phyloP scores from a whole-genome alignment of 257 asterid genomes.

The Vinca minor region DNA sequence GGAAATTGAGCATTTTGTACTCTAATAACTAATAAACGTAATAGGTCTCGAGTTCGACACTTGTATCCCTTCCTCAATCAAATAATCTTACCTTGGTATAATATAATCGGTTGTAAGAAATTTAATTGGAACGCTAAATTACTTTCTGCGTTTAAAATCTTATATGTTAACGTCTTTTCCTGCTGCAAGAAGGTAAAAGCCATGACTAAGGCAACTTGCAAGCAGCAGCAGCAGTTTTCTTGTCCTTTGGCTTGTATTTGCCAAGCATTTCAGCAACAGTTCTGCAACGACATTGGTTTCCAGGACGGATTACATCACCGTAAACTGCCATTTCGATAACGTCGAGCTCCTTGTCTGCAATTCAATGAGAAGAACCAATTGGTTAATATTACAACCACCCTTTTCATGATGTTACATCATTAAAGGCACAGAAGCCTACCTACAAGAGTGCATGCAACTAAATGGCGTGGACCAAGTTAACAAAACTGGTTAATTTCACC shows the following conservation, averaged over 20 bases:
- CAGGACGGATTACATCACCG: conserved; percentile 89
- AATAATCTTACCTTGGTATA: too few relatives aligned
- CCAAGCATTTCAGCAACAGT: conserved; percentile 90
- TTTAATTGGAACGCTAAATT: neutral
- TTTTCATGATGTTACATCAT: neutral
- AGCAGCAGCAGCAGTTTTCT: conserved; percentile 47
- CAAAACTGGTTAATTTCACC: neutral
- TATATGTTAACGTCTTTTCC: neutral
- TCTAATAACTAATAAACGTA: neutral
- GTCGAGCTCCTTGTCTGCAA: conserved; percentile 78
- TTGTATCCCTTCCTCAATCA: too few relatives aligned
- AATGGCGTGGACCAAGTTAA: neutral
- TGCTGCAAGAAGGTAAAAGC: neutral
- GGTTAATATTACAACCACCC: neutral
- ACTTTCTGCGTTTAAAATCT: neutral
- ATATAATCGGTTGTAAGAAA: neutral
- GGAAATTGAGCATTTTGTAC: neutral
- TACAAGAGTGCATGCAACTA: neutral
- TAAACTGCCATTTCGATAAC: conserved; percentile 87
- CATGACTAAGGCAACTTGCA: conserved; percentile 54
- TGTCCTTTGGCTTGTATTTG: conserved; percentile 56
- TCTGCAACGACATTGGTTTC: conserved; percentile 82
- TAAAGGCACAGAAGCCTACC: neutral
- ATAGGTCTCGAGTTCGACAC: too few relatives aligned
- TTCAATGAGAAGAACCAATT: neutral